Percentiles rank a stretch among this genome's conserved stretches.
Evolutionary conservation across 202 grass and related monocot genomes (phyloP).

Genomic region (Schoenoplectus triqueter): DNA sequence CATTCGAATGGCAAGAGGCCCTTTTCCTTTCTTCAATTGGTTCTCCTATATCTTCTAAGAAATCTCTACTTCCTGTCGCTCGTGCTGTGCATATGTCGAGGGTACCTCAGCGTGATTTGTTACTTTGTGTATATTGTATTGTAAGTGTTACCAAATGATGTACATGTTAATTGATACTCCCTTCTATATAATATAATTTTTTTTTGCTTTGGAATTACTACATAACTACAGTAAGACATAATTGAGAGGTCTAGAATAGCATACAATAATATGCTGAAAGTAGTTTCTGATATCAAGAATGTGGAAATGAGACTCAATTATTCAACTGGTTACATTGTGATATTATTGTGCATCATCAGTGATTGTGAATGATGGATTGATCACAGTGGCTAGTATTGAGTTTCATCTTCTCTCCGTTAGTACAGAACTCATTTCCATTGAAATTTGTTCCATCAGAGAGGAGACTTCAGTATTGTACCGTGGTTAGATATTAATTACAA

Average conservation of each 20-base stretch:
- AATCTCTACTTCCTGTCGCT: not conserved
- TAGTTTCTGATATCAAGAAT: not conserved
- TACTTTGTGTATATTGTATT: constrained; percentile 20
- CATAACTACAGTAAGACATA: not conserved
- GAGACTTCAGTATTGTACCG: no score
- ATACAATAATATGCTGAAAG: not conserved
- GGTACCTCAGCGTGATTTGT: not conserved
- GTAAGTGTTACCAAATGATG: not conserved
- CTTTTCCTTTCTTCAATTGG: not conserved
- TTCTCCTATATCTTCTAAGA: not conserved
- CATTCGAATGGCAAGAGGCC: not conserved
- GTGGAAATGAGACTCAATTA: no score
- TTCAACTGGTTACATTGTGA: not conserved
- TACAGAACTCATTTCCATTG: no score
- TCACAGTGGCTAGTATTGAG: no score
- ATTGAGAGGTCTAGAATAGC: not conserved
- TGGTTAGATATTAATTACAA: no score
- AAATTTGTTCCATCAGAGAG: no score
- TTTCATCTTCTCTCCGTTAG: no score
- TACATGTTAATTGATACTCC: constrained; percentile 1
- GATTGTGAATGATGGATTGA: no score
- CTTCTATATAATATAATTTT: not conserved
- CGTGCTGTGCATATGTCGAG: not conserved
- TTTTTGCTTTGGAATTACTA: not conserved
- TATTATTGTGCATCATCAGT: no score